Evolutionary conservation across 768 basidiomycete genomes (phyloP), one percentile per base, ranked within the genome.

Genomic region (Thelephora ganbajun): DNA sequence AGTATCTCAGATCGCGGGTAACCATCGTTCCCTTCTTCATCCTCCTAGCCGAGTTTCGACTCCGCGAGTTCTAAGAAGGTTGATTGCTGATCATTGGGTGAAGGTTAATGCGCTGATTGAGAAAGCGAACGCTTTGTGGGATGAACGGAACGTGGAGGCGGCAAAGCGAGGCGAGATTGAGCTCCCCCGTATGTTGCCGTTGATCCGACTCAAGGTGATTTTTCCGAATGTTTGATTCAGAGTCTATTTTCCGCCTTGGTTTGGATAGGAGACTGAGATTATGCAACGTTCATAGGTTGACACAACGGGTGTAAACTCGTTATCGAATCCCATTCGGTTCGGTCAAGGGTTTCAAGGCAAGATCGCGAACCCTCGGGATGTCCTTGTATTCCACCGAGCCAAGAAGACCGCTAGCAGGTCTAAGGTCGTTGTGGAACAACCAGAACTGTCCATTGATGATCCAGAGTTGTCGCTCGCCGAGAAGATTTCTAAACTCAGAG

Each of bases 241-340:
- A 30, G 19, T 12, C 5, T n/a, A n/a, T n/a, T n/a, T n/a, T n/a
- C n/a, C 49, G 34, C 26, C 50, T 33, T 19, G 36, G 39, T 23
- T 6, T 14, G n/a, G 9, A 9, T 22, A 11, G 26, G 20, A 44
- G 16, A 26, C 47, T 22, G 33, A 16, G 14, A 30, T 22, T 52
- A 13, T 22, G 9, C 18, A 11, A 30, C 9, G 26, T 30, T 30
- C 26, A n/a, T 44, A 82, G 84, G 90, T 94, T 14, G 90, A 94
- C 59, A 93, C 90, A 0, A 88, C 93, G 0, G 87, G 84, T 37
- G 85, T 91, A 6, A 79, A 78, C 48, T 86, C 89, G 56, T 90
- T 90, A 66, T 90, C 86, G 47, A 99, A 99, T 61, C 93, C 94
- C 19, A 83, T 94, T 45, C 83, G 96, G 9, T 96, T 99, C 60